Base-by-base conservation (phyloP, 2,329 filamentous ascomycete genomes). In the Cercospora berteroae region DNA sequence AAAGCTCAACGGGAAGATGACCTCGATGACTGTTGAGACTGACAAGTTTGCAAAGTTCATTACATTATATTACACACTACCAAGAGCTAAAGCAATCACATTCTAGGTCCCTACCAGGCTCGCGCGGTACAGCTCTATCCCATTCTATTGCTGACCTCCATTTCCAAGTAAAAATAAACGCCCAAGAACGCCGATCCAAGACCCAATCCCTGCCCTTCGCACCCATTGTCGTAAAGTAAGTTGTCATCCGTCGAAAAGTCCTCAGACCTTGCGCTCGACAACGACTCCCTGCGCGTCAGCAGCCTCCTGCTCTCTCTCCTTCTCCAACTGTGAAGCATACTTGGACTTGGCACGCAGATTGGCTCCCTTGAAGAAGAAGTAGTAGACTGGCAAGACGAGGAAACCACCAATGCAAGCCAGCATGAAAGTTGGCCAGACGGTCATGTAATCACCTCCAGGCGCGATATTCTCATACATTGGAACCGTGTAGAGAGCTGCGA, bases 401-500 rank as follows among this genome's bases (percentile, higher is more conserved):
- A 86, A 72, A 1, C 85, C 74, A 1, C 83, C 81, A 31, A 88
- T 72, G 33, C 77, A 81, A 0, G 81, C 84, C 0, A 88, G 81
- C 6, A 87, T 81, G 0, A 84, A 85, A 29, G 83, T 84, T 0
- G 86, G 86, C 69, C 81, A 83, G 63, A 85, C 81, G 2, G 75
- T 71, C 64, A 72, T 68, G 44, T 70, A 75, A 13, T 74, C 71
- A 7, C 72, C 71, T 12, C 72, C 71, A 1, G 62, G 57, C 1
- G 39, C 66, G 64, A 77, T 74, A 59, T 73, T 74, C 18, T 67
- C 65, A 65, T 77, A 78, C 18, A 78, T 82, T 0, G 90, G 89
- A 0, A 85, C 85, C 0, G 89, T 87, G 13, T 88, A 89, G 60
- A 92, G 82, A 0, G 89, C 90, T 1, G 91, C 85, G 8, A 92